A percentile compares a stretch with the other conserved stretches of the same genome.
These are phyloP conservation scores for Candida sonorensis DNA, from an alignment of 805 yeast genomes.

Conservation along the genomic window DNA sequence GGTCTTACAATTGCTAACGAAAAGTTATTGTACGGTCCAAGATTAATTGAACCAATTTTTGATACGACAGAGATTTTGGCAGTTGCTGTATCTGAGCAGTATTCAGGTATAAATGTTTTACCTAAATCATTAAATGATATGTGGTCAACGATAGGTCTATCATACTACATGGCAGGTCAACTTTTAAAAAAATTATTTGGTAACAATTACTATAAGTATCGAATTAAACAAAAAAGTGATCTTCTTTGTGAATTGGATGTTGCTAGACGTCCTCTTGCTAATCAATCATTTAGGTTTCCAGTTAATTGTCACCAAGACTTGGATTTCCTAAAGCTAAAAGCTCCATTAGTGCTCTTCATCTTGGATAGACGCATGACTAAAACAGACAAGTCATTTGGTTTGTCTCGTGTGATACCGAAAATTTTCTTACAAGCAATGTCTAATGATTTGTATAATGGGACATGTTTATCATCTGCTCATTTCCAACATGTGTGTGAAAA, in stretches of 20 bases:
- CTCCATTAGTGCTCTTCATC: conserved; percentile 80
- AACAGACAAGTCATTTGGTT: conserved; percentile 89
- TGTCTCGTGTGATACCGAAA: conserved; percentile 86
- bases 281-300: conserved; percentile 62
- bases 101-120: conserved; percentile 89
- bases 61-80: conserved; percentile 61
- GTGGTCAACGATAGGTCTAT: conserved; percentile 86
- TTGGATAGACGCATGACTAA: conserved; percentile 91
- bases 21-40: conserved; percentile 61
- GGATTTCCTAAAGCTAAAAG: conserved; percentile 65
- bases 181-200: conserved; percentile 74
- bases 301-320: conserved; percentile 50
- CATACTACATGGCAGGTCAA: conserved; percentile 74
- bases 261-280: conserved; percentile 76
- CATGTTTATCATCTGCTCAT: conserved; percentile 69
- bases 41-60: conserved; percentile 72
- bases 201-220: conserved; percentile 68
- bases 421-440: conserved; percentile 92
- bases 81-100: conserved; percentile 73
- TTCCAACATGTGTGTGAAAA: conserved; percentile 93
- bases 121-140: conserved; percentile 73
- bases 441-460: conserved; percentile 77
- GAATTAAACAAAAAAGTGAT: conserved; percentile 59
- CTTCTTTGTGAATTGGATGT: conserved; percentile 66
- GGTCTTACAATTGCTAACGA: conserved; percentile 63